A percentile compares a stretch with the other conserved stretches of the same genome.
Conservation (phyloP, 345 rosid genomes). For the Populus ilicifolia region DNA sequence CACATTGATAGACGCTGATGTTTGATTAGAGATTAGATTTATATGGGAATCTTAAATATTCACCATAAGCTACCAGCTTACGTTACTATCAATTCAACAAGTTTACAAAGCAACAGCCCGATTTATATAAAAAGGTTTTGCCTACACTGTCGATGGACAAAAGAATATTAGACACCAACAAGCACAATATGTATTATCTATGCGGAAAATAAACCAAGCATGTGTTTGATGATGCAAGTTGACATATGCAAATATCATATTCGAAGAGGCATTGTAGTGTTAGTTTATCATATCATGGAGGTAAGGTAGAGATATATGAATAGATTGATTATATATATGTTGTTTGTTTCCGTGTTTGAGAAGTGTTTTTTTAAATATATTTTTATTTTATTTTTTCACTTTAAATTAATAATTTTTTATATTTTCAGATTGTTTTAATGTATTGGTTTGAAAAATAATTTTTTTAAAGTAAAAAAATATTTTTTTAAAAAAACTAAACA, state of each 20-base stretch:
- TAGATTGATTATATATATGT: neutral
- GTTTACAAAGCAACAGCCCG: neutral
- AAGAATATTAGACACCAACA: conserved; percentile 10
- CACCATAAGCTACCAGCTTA: neutral
- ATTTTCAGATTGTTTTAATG: no score
- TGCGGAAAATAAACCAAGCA: conserved; percentile 8
- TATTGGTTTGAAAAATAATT: no score
- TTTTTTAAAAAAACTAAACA: no score
- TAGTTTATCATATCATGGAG: neutral
- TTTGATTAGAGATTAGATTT: neutral
- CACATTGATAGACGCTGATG: neutral
- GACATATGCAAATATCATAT: neutral
- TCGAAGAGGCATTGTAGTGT: neutral
- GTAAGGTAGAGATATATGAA: conserved; percentile 16
- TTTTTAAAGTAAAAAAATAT: no score
- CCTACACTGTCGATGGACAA: neutral
- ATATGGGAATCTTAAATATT: neutral
- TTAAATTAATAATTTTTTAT: no score
- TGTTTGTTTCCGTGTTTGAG: neutral
- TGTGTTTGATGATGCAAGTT: neutral
- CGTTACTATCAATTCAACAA: conserved; percentile 3
- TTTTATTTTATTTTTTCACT: no score
- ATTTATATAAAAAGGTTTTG: neutral
- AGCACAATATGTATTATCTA: neutral
- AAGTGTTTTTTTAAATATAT: no score